Evolutionary conservation across 208 protist species (phyloP).

Genomic region (Acanthamoeba comandoni): DNA sequence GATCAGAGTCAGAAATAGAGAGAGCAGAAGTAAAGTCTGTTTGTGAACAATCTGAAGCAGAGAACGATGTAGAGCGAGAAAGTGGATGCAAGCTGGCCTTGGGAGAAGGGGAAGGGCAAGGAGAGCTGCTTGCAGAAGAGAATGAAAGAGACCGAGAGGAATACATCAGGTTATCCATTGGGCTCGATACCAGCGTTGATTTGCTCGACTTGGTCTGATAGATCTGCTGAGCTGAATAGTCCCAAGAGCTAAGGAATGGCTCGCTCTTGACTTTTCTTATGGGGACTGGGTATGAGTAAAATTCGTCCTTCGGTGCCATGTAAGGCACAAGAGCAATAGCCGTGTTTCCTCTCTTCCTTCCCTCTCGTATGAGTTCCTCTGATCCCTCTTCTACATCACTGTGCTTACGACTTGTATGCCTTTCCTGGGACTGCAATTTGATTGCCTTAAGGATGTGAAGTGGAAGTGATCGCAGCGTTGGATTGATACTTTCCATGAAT

Average conservation of each 20-base stretch:
- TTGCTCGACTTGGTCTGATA: neutral
- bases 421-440: neutral
- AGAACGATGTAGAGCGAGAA: no score
- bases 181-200: neutral
- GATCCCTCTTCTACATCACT: neutral
- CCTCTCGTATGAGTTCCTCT: neutral
- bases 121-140: no score
- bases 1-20: no score
- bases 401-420: neutral
- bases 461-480: conserved; percentile 7
- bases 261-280: neutral
- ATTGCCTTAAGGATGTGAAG: conserved; percentile 7
- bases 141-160: no score
- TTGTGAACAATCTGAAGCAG: no score
- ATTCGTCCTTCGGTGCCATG: neutral
- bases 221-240: conserved; percentile 20
- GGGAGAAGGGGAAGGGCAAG: no score
- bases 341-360: neutral
- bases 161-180: neutral
- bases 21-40: no score
- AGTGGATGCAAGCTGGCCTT: no score
- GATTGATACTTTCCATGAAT: neutral
- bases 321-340: neutral
- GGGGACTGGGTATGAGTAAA: neutral
- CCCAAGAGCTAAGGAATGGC: conserved; percentile 8